Percentiles rank a stretch among this genome's conserved stretches.
phyloP scores from a whole-genome alignment of 1,284 basidiomycete genomes.

The Gastroboletus turbinatus region DNA sequence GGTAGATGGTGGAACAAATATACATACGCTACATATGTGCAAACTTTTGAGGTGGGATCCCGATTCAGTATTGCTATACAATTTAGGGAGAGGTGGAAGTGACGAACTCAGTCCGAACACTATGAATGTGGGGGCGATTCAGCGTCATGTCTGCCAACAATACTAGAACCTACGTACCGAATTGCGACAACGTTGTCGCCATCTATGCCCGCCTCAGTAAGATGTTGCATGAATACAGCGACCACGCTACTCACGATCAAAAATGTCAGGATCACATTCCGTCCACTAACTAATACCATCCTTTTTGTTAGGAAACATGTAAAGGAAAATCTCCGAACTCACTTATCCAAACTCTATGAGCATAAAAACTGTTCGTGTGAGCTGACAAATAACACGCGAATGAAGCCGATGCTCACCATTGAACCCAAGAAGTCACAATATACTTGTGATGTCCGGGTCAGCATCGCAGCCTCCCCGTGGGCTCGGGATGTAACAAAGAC shows the following conservation, averaged over 20 bases:
- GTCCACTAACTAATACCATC: conserved; percentile 2
- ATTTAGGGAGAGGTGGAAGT: not conserved
- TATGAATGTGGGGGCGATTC: not conserved
- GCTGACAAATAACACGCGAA: not conserved
- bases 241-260: conserved; percentile 4
- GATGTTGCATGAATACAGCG: not conserved
- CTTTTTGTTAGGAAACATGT: not conserved
- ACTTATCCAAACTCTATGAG: conserved; percentile 20
- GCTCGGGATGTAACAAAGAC: not conserved
- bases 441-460: conserved; percentile 2
- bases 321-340: not conserved
- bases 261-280: conserved; percentile 3
- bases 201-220: not conserved
- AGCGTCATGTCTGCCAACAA: not conserved
- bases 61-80: not conserved
- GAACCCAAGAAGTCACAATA: conserved; percentile 4
- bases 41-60: not conserved
- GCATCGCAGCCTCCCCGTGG: not conserved
- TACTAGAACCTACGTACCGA: conserved; percentile 3
- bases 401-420: conserved; percentile 7
- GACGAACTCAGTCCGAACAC: conserved; percentile 10
- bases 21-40: conserved; percentile 1
- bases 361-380: conserved; percentile 12
- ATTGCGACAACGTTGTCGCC: conserved; percentile 1
- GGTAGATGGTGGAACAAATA: not conserved